These are phyloP conservation scores for Eimeria acervulina DNA, from an alignment of 169 alveolate genomes.

Conservation along the genomic window DNA sequence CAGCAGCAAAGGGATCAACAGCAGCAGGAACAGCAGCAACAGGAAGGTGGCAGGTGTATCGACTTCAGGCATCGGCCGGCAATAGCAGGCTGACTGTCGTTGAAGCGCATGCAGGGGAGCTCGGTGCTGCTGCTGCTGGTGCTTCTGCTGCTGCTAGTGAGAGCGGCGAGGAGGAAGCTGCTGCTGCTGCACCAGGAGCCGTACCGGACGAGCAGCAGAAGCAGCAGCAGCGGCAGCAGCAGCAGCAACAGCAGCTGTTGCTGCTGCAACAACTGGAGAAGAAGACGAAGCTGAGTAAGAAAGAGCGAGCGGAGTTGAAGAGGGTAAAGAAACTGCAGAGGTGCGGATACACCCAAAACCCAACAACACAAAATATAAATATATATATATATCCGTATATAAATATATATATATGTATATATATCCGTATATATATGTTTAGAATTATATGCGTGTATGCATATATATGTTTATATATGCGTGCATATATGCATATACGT, in stretches of 20 bases:
- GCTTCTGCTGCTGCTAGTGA: neutral
- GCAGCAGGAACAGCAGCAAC: neutral
- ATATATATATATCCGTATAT: too few relatives aligned
- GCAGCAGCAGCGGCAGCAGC: neutral
- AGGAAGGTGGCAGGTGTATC: too few relatives aligned
- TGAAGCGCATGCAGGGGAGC: neutral
- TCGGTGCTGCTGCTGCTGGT: too few relatives aligned
- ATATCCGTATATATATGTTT: too few relatives aligned
- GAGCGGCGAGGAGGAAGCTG: conserved; percentile 5
- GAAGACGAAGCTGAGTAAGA: neutral
- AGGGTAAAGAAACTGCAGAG: conserved; percentile 19
- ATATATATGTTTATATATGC: too few relatives aligned
- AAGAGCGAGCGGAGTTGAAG: conserved; percentile 5
- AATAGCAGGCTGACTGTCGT: too few relatives aligned
- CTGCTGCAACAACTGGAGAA: neutral
- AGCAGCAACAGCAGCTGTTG: conserved; percentile 17
- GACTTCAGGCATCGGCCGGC: too few relatives aligned
- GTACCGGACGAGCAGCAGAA: neutral
- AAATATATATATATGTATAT: too few relatives aligned
- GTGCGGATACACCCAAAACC: neutral
- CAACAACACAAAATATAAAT: neutral
- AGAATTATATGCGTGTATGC: too few relatives aligned
- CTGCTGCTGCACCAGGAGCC: neutral
- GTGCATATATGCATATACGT: too few relatives aligned
- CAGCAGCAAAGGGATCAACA: neutral